Base-by-base conservation (phyloP, 371 early-diverging fungal species). In the Mortierella polycephala region DNA sequence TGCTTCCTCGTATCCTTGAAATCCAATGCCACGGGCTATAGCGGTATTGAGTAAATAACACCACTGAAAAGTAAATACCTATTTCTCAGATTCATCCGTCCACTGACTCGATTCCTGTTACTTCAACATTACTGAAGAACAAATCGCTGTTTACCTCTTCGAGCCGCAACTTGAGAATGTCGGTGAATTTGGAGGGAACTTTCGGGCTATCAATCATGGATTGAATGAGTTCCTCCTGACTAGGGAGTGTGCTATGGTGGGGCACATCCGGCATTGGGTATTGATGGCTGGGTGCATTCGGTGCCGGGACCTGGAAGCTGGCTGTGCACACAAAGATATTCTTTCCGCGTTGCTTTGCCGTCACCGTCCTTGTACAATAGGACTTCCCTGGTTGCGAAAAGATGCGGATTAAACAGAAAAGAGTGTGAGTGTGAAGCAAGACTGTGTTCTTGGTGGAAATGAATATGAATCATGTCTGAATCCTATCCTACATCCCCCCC, bases 231-330 rank as follows among this genome's bases (percentile, higher is more conserved):
- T 88, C 88, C 16, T 71, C 85, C 61, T 83, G 87, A 83, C 81
- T 86, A 20, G 81, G 71, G 18, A 91, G 82, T 11, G 82, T 69
- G 52, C 90, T 91, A 11, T 92, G 93, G 39, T 84, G 83, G 14
- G 88, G 88, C 3, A 88, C 90, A 30, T 67, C 60, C 5, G 90
- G 89, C 89, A 91, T 89, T 1, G 77, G 75, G 47, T 79, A 71
- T 69, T 85, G 75, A 49, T 74, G 75, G 20, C 60, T 69, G 9
- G 64, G 62, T 2, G 69, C 60, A n/a, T 54, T 23, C 18, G 74
- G 69, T 9, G 62, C 61, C 41, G 81, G 72, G 8, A 74, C 65
- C 46, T 70, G 81, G 64, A 81, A 83, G 56, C 81, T 82, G 64
- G 67, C 75, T 51, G 74, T 81, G 59, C 77, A 75, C 2, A 79